Percentiles rank a stretch among this genome's conserved stretches.
phyloP scores from a whole-genome alignment of 257 asterid species.

The Misopates orontium region DNA sequence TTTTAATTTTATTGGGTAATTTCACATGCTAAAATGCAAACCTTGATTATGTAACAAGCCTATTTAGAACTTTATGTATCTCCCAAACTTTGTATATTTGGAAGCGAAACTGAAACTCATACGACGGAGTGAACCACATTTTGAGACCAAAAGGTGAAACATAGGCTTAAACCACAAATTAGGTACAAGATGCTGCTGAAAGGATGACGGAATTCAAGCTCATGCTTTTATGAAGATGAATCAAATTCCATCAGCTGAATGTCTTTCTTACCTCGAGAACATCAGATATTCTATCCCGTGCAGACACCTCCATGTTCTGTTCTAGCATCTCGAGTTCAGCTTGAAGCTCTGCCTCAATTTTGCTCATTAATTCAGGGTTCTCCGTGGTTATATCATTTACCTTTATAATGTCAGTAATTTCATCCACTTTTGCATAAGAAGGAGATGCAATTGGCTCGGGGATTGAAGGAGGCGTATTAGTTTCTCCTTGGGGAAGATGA shows the following conservation, averaged over 20 bases:
- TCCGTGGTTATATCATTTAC: conserved; percentile 29
- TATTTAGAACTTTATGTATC: too few species aligned
- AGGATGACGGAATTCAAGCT: not conserved
- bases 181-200: not conserved
- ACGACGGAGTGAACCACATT: not conserved
- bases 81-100: too few species aligned
- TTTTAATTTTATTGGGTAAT: too few species aligned
- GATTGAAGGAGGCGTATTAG: conserved; percentile 23
- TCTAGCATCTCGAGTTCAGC: conserved; percentile 80
- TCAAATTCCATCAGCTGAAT: not conserved
- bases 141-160: too few species aligned
- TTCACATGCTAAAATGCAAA: not conserved
- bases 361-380: conserved; percentile 43
- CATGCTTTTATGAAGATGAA: not conserved
- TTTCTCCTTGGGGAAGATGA: conserved; percentile 27
- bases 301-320: conserved; percentile 42
- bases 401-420: conserved; percentile 7
- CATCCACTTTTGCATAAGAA: conserved; percentile 21
- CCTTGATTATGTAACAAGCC: too few species aligned
- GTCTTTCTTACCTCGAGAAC: conserved; percentile 46
- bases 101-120: not conserved
- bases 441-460: conserved; percentile 41
- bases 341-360: conserved; percentile 79
- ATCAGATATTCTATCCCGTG: conserved; percentile 35
- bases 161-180: not conserved